phyloP scores from a whole-genome alignment of 129 eudicot species.

The Chrysanthemum seticuspe region DNA sequence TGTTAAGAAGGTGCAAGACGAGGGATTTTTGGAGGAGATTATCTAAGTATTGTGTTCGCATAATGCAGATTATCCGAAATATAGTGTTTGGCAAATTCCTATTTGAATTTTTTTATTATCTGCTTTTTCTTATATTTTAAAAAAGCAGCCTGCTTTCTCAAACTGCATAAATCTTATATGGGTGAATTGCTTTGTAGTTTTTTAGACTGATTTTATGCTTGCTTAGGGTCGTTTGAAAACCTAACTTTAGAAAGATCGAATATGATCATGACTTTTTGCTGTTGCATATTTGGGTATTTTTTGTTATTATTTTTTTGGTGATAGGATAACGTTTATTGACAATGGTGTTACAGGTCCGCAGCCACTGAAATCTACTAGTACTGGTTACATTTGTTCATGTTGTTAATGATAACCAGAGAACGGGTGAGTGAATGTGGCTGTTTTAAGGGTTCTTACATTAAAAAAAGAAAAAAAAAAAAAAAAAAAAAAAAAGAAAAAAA shows the following conservation, averaged over 20 bases:
- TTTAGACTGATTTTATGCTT: not conserved
- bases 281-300: not conserved
- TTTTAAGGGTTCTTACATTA: not conserved
- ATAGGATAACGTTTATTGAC: not conserved
- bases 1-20: too few relatives aligned
- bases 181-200: too few relatives aligned
- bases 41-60: too few relatives aligned
- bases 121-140: too few relatives aligned
- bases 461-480: too few relatives aligned
- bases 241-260: not conserved
- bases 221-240: not conserved
- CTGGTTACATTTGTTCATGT: not conserved
- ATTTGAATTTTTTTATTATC: too few relatives aligned
- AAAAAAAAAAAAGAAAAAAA: too few relatives aligned
- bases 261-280: not conserved
- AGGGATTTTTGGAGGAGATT: too few relatives aligned
- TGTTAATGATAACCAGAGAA: constrained; percentile 22
- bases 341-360: constrained; percentile 14
- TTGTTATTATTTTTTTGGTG: not conserved
- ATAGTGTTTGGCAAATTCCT: too few relatives aligned
- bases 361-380: constrained; percentile 3
- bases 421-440: constrained; percentile 24
- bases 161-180: too few relatives aligned
- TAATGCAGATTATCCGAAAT: too few relatives aligned
- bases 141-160: too few relatives aligned